Conservation (phyloP, 805 yeast genomes). For the Ogataea dorogensis region DNA sequence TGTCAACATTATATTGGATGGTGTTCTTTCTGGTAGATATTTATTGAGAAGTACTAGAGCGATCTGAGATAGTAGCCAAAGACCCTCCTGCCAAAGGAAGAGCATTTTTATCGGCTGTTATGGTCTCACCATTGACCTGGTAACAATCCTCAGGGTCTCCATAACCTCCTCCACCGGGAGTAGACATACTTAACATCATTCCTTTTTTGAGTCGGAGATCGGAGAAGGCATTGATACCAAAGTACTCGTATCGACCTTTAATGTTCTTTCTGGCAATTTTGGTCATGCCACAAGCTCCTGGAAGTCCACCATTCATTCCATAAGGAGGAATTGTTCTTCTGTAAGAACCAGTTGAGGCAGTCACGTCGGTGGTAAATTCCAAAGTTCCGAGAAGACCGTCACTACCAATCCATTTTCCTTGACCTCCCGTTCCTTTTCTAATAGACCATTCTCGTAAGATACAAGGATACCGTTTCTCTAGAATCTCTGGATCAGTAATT, state of each 20-base stretch:
- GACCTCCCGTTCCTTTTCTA: slow-evolving; percentile 48
- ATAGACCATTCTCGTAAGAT: slow-evolving; percentile 44
- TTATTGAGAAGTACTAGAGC: slow-evolving; percentile 1
- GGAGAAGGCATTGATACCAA: slow-evolving; percentile 1
- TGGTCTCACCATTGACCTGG: not conserved
- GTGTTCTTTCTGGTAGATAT: slow-evolving; percentile 92
- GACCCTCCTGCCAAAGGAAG: slow-evolving; percentile 2
- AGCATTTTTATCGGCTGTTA: too few species aligned
- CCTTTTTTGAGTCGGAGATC: slow-evolving; percentile 1
- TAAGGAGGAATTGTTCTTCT: slow-evolving; percentile 54
- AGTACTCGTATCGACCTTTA: slow-evolving; percentile 3
- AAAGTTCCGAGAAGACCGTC: slow-evolving; percentile 51
- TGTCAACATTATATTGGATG: slow-evolving; percentile 98
- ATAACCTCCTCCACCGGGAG: slow-evolving; percentile 8
- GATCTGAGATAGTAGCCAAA: not conserved
- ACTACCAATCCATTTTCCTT: slow-evolving; percentile 49
- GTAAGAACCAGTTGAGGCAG: slow-evolving; percentile 47
- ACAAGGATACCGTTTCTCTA: slow-evolving; percentile 53
- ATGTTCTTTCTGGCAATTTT: slow-evolving; percentile 10
- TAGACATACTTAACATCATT: slow-evolving; percentile 3
- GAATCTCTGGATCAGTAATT: slow-evolving; percentile 54
- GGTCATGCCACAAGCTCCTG: slow-evolving; percentile 46
- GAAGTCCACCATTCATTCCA: slow-evolving; percentile 55
- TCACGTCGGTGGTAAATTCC: slow-evolving; percentile 41
- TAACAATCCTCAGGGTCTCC: slow-evolving; percentile 1